Percentiles rank a stretch among this genome's conserved stretches.
phyloP scores from a whole-genome alignment of 139 green algal species.

The Zygnema cylindricum region DNA sequence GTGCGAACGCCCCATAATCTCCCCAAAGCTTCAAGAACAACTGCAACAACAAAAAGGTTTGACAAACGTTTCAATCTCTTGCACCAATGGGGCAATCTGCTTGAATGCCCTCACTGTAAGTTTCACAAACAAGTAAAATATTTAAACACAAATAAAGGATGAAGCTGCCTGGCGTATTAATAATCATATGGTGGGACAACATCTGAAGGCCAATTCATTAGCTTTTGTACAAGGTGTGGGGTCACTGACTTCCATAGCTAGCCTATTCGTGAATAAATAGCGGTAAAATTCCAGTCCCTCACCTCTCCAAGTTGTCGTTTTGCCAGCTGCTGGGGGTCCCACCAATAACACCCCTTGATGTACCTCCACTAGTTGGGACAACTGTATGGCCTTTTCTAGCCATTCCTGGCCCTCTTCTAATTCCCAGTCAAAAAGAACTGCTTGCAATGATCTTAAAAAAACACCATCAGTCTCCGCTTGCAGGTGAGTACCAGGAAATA shows the following conservation, averaged over 20 bases:
- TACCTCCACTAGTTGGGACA: constrained; percentile 83
- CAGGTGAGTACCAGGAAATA: neutral
- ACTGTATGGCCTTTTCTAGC: constrained; percentile 81
- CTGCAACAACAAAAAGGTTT: constrained; percentile 36
- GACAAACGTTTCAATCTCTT: no score
- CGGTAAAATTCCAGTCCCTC: no score
- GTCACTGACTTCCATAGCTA: no score
- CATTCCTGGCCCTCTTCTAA: constrained; percentile 60
- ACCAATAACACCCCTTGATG: constrained; percentile 88
- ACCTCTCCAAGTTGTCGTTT: constrained; percentile 70
- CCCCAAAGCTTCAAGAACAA: constrained; percentile 23
- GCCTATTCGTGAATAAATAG: no score
- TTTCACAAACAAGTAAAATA: no score
- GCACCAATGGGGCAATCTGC: no score
- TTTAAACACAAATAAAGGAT: no score
- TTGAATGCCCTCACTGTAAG: no score
- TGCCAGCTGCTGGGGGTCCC: constrained; percentile 77
- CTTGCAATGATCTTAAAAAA: neutral
- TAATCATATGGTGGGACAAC: no score
- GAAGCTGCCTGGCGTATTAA: no score
- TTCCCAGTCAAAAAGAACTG: neutral
- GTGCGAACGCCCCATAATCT: neutral
- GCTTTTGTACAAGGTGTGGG: no score
- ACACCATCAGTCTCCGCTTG: neutral
- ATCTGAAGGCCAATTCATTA: no score